A percentile compares a stretch with the other conserved stretches of the same genome.
Evolutionary conservation across 1,284 basidiomycete species (phyloP).

Genomic region (Bondarzewia mesenterica): DNA sequence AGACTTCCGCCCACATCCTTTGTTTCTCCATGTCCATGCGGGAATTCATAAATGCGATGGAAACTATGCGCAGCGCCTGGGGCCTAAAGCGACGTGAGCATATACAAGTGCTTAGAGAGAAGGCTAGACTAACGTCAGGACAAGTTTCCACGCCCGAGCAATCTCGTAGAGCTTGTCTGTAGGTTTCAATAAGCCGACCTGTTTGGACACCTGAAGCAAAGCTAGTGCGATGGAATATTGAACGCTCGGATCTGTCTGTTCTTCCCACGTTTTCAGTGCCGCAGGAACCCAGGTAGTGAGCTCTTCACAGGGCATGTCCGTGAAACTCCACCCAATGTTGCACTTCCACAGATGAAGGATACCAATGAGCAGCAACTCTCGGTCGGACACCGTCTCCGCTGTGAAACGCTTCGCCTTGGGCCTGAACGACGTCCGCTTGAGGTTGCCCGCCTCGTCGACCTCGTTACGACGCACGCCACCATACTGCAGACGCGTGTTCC

Average conservation of each 20-base stretch:
- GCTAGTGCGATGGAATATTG: constrained; percentile 50
- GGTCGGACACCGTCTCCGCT: constrained; percentile 52
- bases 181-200: constrained; percentile 34
- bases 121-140: constrained; percentile 22
- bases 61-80: constrained; percentile 45
- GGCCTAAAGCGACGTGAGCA: constrained; percentile 32
- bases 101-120: constrained; percentile 14
- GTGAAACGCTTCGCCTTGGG: constrained; percentile 54
- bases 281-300: constrained; percentile 38
- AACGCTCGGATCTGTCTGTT: constrained; percentile 52
- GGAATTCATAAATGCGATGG: constrained; percentile 47
- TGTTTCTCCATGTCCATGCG: constrained; percentile 54
- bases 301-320: constrained; percentile 23
- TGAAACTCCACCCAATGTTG: constrained; percentile 43
- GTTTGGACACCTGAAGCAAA: constrained; percentile 38
- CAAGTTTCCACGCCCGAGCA: constrained; percentile 27
- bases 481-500: constrained; percentile 14
- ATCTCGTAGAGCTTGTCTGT: constrained; percentile 26
- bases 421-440: constrained; percentile 43
- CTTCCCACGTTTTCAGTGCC: constrained; percentile 48
- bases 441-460: constrained; percentile 44
- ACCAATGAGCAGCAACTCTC: constrained; percentile 57
- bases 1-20: constrained; percentile 57
- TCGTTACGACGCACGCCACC: constrained; percentile 46
- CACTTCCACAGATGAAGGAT: constrained; percentile 62